Evolutionary conservation across 1,284 basidiomycete genomes (phyloP).

Genomic region (Golubevia pallescens): DNA sequence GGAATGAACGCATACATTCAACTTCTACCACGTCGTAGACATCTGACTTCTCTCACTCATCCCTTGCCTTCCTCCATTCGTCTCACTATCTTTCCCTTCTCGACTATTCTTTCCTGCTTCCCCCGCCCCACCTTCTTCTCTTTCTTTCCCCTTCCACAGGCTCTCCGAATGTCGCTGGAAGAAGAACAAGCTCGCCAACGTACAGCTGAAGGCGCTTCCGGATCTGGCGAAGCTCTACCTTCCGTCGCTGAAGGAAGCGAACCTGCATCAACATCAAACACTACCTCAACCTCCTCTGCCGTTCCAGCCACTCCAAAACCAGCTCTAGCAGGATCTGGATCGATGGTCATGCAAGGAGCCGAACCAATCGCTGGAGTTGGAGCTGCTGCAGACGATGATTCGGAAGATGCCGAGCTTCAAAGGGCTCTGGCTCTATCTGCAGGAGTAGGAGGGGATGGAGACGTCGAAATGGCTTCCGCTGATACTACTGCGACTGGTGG

Average conservation of each 20-base stretch:
- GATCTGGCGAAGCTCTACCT: slow-evolving; percentile 28
- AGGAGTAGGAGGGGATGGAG: slow-evolving; percentile 30
- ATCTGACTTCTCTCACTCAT: slow-evolving; percentile 13
- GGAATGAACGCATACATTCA: slow-evolving; percentile 2
- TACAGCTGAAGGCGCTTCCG: slow-evolving; percentile 32
- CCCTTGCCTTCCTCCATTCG: too few species aligned
- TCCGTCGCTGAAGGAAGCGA: slow-evolving; percentile 19
- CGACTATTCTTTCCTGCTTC: background rate
- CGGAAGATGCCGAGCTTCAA: slow-evolving; percentile 51
- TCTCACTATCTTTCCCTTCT: too few species aligned
- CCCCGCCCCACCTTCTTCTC: background rate
- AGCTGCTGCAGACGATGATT: slow-evolving; percentile 31
- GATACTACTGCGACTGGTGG: slow-evolving; percentile 15
- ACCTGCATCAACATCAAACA: background rate
- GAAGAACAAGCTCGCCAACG: slow-evolving; percentile 86
- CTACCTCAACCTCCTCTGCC: slow-evolving; percentile 1
- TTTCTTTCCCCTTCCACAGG: slow-evolving; percentile 69
- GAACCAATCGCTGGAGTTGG: slow-evolving; percentile 49
- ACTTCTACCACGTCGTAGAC: slow-evolving; percentile 1
- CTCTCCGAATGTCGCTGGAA: slow-evolving; percentile 94
- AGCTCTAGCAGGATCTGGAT: slow-evolving; percentile 38
- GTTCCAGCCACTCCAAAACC: background rate
- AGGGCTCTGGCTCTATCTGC: slow-evolving; percentile 47
- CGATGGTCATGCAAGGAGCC: slow-evolving; percentile 45
- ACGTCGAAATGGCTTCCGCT: slow-evolving; percentile 41